Evolutionary conservation across 352 stramenopile species (phyloP).

Genomic region (Phytophthora podocarpi): DNA sequence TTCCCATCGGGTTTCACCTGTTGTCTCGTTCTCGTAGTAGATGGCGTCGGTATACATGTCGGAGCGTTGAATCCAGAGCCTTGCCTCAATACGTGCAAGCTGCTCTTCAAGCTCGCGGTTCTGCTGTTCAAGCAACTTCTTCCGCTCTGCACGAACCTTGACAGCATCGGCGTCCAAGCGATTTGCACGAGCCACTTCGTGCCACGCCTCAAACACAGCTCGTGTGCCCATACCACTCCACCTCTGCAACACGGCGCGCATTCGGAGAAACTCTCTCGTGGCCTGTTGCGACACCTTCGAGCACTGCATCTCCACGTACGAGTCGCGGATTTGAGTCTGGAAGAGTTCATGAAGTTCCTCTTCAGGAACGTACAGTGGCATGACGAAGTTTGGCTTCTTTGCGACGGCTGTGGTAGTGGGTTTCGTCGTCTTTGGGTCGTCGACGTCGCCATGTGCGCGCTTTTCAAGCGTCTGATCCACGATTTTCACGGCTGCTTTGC

Average conservation of each 20-base stretch:
- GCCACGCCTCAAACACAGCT: slow-evolving; percentile 66
- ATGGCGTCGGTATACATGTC: slow-evolving; percentile 74
- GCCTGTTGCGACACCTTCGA: slow-evolving; percentile 47
- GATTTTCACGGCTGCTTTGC: slow-evolving; percentile 35
- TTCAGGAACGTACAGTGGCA: slow-evolving; percentile 32
- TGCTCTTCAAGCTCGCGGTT: slow-evolving; percentile 60
- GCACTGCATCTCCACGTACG: slow-evolving; percentile 58
- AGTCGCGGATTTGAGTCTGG: slow-evolving; percentile 47
- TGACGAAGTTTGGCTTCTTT: slow-evolving; percentile 27
- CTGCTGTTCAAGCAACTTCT: slow-evolving; percentile 55
- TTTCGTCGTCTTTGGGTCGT: not conserved
- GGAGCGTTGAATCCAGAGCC: slow-evolving; percentile 52
- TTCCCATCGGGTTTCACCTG: slow-evolving; percentile 52
- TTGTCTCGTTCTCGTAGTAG: slow-evolving; percentile 65
- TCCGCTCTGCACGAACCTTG: slow-evolving; percentile 35
- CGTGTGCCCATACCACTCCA: slow-evolving; percentile 62
- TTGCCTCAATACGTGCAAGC: slow-evolving; percentile 47
- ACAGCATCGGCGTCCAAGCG: slow-evolving; percentile 37
- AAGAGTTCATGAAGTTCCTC: slow-evolving; percentile 57
- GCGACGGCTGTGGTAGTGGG: not conserved
- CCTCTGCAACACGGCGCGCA: slow-evolving; percentile 56
- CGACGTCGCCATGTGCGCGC: slow-evolving; percentile 13
- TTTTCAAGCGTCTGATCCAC: slow-evolving; percentile 48
- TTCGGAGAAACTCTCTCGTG: slow-evolving; percentile 64
- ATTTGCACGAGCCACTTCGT: slow-evolving; percentile 49